Conservation (phyloP, 208 protist genomes). For the Tritrichomonas foetus region DNA sequence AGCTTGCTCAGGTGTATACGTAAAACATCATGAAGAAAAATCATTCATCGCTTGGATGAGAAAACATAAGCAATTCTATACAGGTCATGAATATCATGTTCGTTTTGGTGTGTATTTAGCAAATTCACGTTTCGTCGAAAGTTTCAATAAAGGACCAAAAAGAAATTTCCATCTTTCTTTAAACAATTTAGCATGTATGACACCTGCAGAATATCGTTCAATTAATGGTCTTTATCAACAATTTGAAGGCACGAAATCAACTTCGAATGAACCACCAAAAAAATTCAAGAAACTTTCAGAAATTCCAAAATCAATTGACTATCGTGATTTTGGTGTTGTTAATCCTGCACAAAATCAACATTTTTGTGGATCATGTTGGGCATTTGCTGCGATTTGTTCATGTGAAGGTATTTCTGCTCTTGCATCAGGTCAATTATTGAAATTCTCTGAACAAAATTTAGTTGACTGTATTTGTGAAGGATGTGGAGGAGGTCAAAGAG, state of each 20-base stretch:
- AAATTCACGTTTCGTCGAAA: neutral
- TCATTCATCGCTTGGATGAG: neutral
- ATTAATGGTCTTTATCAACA: neutral
- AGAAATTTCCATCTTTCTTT: neutral
- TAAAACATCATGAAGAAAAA: no score
- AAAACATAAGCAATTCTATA: neutral
- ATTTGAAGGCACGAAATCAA: no score
- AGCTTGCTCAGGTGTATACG: no score
- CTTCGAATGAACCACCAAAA: no score
- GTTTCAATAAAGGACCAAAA: neutral
- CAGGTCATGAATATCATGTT: no score
- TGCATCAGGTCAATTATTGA: constrained; percentile 44
- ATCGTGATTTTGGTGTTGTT: no score
- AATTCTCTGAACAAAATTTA: constrained; percentile 81
- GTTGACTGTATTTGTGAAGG: constrained; percentile 74
- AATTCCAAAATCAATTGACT: no score
- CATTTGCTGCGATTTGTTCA: constrained; percentile 43
- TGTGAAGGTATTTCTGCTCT: constrained; percentile 5
- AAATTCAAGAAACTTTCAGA: no score
- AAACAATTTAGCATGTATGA: neutral
- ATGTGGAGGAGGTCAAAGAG: constrained; percentile 78
- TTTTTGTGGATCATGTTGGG: constrained; percentile 65
- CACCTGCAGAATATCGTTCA: neutral
- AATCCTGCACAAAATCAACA: no score
- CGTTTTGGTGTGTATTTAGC: neutral